Base-by-base conservation (phyloP, 1,139 yeast genomes). In the Komagataea norvegica region DNA sequence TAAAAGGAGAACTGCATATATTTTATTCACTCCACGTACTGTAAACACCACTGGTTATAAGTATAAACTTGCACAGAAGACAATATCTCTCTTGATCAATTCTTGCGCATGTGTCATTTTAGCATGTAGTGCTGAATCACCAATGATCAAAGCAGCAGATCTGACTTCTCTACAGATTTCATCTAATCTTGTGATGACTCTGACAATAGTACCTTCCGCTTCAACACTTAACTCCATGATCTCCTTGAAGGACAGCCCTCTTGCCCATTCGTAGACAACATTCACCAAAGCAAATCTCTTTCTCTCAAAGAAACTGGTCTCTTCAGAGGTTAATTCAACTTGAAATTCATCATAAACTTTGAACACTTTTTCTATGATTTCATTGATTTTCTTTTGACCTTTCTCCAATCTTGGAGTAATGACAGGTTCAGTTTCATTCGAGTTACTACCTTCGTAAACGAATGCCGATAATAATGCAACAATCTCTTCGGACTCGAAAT, bases 211-310 rank as follows among this genome's bases (percentile, higher is more conserved):
- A 26, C 99, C 99, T 62, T 91, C 99, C 24, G 93, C 91, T 54
- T 89, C 96, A 16, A 77, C 79, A 47, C 94, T 84, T 47, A 87
- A 72, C 44, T 77, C 81, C 82, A 89, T 91, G 49, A 91, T 91
- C 42, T 86, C 93, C 47, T 83, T 83, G 64, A 91, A 91, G 1
- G 93, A 73, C 70, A 88, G 72, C 2, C 98, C 99, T 48, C 94
- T 72, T 1, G 97, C 96, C 99, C 99, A 91, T 61, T 91, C 97
- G 58, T 91, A 91, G 4, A 91, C 95, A 10, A 88, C 96, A 58
- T 88, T 91, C 60, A 86, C 84, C 54, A 91, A 69, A 0, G 93
- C 95, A 62, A 91, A 91, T 49, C 98, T 67, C 52, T 87, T 81
- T 49, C 83, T 73, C 44, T 87, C 94, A 45, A 80, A 62, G 52